A percentile compares a stretch with the other conserved stretches of the same genome.
Conservation (phyloP, 352 stramenopile genomes). For the Plasmopara viticola region DNA sequence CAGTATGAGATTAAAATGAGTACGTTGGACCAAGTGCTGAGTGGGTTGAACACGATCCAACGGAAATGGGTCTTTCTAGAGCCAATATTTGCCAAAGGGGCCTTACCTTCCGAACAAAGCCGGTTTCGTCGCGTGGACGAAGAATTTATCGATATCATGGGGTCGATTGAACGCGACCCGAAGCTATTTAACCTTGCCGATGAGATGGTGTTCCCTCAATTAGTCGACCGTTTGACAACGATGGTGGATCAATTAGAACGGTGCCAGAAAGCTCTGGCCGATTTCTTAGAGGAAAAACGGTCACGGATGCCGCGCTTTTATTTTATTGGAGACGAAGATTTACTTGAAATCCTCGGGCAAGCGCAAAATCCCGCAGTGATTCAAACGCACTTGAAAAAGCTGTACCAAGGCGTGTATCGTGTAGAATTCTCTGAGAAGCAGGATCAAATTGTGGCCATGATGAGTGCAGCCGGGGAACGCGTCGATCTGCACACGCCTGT, state of each 20-base stretch:
- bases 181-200: constrained; percentile 92
- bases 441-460: constrained; percentile 86
- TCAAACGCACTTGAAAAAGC: constrained; percentile 94
- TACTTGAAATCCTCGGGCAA: constrained; percentile 94
- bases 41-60: constrained; percentile 89
- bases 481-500: constrained; percentile 82
- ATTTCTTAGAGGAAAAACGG: constrained; percentile 94
- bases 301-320: constrained; percentile 93
- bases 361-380: constrained; percentile 90
- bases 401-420: constrained; percentile 92
- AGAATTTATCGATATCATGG: constrained; percentile 93
- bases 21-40: constrained; percentile 73
- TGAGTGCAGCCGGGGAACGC: constrained; percentile 74
- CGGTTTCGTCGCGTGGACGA: constrained; percentile 91
- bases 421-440: constrained; percentile 86
- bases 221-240: constrained; percentile 66
- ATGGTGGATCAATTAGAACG: constrained; percentile 93
- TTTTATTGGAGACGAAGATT: constrained; percentile 94
- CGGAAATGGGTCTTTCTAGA: constrained; percentile 96
- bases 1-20: constrained; percentile 90
- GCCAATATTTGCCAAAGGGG: constrained; percentile 93
- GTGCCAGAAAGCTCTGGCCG: constrained; percentile 90
- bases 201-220: constrained; percentile 85
- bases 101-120: constrained; percentile 85
- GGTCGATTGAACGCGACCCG: constrained; percentile 72